These are phyloP conservation scores for Brasilioporus rufonigricans DNA, from an alignment of 768 basidiomycete species.

Conservation along the genomic window DNA sequence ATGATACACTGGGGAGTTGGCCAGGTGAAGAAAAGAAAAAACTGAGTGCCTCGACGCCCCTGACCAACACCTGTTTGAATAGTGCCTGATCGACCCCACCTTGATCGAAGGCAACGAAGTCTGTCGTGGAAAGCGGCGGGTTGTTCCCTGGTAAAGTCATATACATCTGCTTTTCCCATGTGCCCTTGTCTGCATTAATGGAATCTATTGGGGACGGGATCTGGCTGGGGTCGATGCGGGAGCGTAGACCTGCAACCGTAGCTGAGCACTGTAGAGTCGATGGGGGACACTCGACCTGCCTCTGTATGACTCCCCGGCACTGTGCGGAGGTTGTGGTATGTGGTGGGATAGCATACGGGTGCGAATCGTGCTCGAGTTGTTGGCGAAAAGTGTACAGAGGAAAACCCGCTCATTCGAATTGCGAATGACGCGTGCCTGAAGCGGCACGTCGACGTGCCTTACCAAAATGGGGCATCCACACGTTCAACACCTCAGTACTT, in stretches of 20 bases:
- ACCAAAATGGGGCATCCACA: constrained; percentile 13
- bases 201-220: constrained; percentile 88
- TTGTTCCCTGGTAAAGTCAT: constrained; percentile 60
- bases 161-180: constrained; percentile 73
- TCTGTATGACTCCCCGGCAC: constrained; percentile 49
- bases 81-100: constrained; percentile 38
- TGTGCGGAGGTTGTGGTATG: constrained; percentile 62
- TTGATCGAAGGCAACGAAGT: constrained; percentile 90
- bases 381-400: not conserved
- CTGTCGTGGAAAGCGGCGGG: constrained; percentile 82
- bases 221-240: constrained; percentile 82
- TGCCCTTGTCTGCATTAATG: constrained; percentile 73
- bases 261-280: constrained; percentile 1
- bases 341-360: constrained; percentile 25
- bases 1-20: not conserved
- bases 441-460: not conserved
- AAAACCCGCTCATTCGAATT: constrained; percentile 4
- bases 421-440: not conserved
- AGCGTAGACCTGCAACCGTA: constrained; percentile 57
- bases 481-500: not conserved
- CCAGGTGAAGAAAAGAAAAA: not conserved
- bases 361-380: not conserved
- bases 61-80: not conserved
- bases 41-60: not conserved
- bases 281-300: constrained; percentile 23